These are phyloP conservation scores for Yarrowia sp. DNA, from an alignment of 805 yeast species.

Conservation along the genomic window DNA sequence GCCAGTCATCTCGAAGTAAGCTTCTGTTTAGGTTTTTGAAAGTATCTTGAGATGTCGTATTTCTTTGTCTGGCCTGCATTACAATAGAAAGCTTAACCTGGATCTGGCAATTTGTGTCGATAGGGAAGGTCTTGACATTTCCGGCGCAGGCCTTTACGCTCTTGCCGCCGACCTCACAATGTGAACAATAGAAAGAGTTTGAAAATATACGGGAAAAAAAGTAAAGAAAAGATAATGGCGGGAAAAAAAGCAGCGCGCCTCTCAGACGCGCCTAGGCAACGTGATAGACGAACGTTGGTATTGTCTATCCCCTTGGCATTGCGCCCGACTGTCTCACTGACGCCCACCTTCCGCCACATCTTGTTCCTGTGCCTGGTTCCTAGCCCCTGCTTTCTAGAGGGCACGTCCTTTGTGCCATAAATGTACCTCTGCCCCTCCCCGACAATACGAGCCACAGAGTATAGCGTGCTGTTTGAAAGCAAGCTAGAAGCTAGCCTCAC, in stretches of 20 bases:
- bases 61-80: neutral
- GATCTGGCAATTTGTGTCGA: slow-evolving; percentile 10
- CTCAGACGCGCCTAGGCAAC: neutral
- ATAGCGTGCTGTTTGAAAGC: neutral
- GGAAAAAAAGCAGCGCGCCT: neutral
- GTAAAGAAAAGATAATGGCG: neutral
- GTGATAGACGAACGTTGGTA: neutral
- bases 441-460: neutral
- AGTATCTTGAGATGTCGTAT: neutral
- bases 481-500: neutral
- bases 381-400: neutral
- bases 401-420: neutral
- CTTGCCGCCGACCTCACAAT: neutral
- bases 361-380: neutral
- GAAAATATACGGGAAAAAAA: neutral
- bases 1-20: neutral
- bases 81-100: slow-evolving; percentile 21
- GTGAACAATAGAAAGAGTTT: neutral
- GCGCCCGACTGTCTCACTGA: too few species aligned
- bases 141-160: slow-evolving; percentile 7
- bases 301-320: too few species aligned
- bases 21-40: neutral
- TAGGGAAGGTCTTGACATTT: neutral
- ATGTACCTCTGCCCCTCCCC: neutral
- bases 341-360: too few species aligned